A percentile compares a stretch with the other conserved stretches of the same genome.
These are phyloP conservation scores for Tolypocladium nubicola DNA, from an alignment of 2,329 filamentous ascomycete genomes.

Conservation along the genomic window DNA sequence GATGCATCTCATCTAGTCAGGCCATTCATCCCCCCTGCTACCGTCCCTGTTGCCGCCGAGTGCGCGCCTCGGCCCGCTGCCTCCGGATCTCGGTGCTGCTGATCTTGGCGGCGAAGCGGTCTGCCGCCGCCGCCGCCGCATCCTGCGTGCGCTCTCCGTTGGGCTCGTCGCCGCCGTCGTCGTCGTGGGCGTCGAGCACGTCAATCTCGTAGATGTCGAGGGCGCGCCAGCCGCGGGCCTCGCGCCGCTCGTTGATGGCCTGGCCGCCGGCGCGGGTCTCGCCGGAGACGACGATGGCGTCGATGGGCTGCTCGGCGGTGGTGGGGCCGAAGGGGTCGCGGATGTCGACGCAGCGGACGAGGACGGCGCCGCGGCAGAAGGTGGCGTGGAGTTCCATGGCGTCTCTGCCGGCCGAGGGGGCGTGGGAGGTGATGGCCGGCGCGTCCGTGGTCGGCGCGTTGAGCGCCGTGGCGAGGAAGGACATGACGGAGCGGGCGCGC, in stretches of 20 bases:
- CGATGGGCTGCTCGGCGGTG: conserved; percentile 67
- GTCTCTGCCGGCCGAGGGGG: too few species aligned
- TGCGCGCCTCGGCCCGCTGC: conserved; percentile 27
- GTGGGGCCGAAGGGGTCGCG: conserved; percentile 86
- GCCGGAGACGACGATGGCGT: conserved; percentile 73
- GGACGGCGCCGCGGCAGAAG: conserved; percentile 49
- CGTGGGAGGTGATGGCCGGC: not conserved
- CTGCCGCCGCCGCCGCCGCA: conserved; percentile 8
- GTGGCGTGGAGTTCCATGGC: conserved; percentile 27
- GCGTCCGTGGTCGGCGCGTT: conserved; percentile 24
- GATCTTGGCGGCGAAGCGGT: conserved; percentile 71
- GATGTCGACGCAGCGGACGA: conserved; percentile 73
- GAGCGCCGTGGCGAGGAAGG: conserved; percentile 61
- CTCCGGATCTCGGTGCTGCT: conserved; percentile 78
- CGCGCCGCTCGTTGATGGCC: conserved; percentile 76
- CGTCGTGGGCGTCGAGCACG: conserved; percentile 59
- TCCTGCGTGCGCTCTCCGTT: conserved; percentile 14
- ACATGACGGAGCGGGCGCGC: conserved; percentile 57
- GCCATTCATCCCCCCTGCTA: not conserved
- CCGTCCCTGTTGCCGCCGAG: not conserved
- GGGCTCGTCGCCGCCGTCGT: conserved; percentile 27
- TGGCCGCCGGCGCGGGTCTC: conserved; percentile 79
- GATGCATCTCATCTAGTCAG: not conserved
- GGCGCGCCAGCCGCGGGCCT: conserved; percentile 61
- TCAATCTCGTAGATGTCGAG: conserved; percentile 83